Conservation (phyloP, 2,329 filamentous ascomycete species). For the Ophiostoma pallidulum region DNA sequence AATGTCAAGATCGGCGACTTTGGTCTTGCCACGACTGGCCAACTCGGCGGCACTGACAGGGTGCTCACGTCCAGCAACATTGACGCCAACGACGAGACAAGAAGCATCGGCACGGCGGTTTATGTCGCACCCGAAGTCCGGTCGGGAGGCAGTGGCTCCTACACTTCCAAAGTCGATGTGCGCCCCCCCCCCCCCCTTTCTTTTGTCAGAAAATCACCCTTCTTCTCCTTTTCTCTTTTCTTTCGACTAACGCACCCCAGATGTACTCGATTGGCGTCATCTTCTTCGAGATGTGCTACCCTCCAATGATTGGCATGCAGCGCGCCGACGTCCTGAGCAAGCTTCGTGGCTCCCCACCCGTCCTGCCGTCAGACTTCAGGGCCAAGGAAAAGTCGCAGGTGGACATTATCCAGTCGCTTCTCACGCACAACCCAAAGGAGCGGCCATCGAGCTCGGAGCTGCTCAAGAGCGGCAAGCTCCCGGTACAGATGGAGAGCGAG, state of each 20-base stretch:
- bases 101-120: conserved; percentile 66
- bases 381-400: conserved; percentile 62
- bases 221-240: neutral
- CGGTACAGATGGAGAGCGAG: conserved; percentile 87
- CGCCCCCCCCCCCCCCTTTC: conserved; percentile 27
- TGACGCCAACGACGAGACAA: conserved; percentile 56
- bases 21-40: conserved; percentile 82
- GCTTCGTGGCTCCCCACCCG: conserved; percentile 57
- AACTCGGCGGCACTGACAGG: conserved; percentile 29
- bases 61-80: conserved; percentile 23
- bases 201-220: too few species aligned
- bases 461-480: conserved; percentile 75
- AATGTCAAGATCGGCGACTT: conserved; percentile 97
- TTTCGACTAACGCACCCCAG: conserved; percentile 26
- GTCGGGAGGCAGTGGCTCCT: conserved; percentile 62
- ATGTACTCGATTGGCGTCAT: conserved; percentile 98
- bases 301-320: conserved; percentile 53
- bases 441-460: conserved; percentile 76
- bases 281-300: conserved; percentile 94
- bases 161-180: conserved; percentile 87
- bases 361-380: conserved; percentile 64
- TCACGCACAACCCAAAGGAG: conserved; percentile 73
- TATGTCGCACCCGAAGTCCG: conserved; percentile 91
- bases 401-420: conserved; percentile 67
- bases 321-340: conserved; percentile 54